A percentile compares a stretch with the other conserved stretches of the same genome.
These are phyloP conservation scores for Rhodotorula sphaerocarpa DNA, from an alignment of 768 basidiomycete genomes.

Conservation along the genomic window DNA sequence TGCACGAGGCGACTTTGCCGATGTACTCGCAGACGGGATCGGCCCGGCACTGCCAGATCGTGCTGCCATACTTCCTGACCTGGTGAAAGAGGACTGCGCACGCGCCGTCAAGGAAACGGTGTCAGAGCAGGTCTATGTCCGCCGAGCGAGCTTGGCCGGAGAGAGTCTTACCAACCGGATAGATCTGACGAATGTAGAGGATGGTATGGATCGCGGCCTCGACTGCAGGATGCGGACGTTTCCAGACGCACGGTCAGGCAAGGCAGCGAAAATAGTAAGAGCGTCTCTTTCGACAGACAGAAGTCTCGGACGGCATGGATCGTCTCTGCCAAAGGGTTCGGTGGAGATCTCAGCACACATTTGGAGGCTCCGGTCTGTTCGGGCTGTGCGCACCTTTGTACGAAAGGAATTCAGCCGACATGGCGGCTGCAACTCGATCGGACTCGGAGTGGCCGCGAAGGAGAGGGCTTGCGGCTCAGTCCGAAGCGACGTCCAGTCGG, in stretches of 20 bases:
- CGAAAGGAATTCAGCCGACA: too few species aligned
- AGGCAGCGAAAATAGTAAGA: too few species aligned
- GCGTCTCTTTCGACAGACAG: too few species aligned
- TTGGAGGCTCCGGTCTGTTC: too few species aligned
- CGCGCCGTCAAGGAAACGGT: background rate
- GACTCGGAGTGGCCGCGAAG: too few species aligned
- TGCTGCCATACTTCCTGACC: constrained; percentile 78
- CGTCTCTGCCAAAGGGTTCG: constrained; percentile 24
- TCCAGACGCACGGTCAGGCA: too few species aligned
- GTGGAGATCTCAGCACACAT: background rate
- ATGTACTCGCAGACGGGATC: constrained; percentile 82
- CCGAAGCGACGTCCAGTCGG: too few species aligned
- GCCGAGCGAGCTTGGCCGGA: background rate
- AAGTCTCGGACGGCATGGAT: constrained; percentile 33
- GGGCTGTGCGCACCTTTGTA: too few species aligned
- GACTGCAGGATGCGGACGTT: constrained; percentile 51
- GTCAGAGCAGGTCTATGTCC: background rate
- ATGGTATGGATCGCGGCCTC: constrained; percentile 90
- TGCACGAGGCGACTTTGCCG: constrained; percentile 72
- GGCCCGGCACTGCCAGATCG: constrained; percentile 86
- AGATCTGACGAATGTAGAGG: constrained; percentile 80
- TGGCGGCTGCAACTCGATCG: too few species aligned
- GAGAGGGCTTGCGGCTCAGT: too few species aligned
- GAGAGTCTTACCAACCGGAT: constrained; percentile 52
- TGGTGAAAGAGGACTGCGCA: constrained; percentile 64